Conservation (phyloP, 345 rosid genomes). For the Noccaea caerulescens region DNA sequence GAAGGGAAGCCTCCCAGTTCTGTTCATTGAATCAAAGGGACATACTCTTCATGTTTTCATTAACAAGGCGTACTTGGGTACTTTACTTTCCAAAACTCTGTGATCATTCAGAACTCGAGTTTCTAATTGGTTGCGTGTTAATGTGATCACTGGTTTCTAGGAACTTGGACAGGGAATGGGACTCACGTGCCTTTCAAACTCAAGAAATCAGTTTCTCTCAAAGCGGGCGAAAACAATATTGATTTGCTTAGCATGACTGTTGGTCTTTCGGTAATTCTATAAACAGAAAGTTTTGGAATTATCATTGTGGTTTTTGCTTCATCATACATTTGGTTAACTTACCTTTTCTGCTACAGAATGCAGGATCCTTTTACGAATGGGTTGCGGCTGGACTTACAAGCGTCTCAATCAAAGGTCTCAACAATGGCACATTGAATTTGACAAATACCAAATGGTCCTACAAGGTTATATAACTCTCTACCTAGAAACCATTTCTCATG, state of each 20-base stretch:
- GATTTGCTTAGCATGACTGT: conserved; percentile 85
- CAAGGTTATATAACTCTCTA: conserved; percentile 61
- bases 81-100: conserved; percentile 1
- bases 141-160: conserved; percentile 45
- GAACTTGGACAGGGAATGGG: conserved; percentile 81
- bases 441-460: conserved; percentile 69
- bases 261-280: conserved; percentile 72
- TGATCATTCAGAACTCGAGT: conserved; percentile 14
- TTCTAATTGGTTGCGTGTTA: not conserved
- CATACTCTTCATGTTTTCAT: conserved; percentile 87
- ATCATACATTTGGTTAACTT: conserved; percentile 8
- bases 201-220: conserved; percentile 63
- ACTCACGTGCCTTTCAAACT: conserved; percentile 62
- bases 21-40: conserved; percentile 86
- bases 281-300: conserved; percentile 12
- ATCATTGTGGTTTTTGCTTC: not conserved
- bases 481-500: conserved; percentile 14
- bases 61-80: conserved; percentile 74
- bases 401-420: conserved; percentile 75
- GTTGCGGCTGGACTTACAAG: conserved; percentile 75
- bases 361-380: conserved; percentile 86
- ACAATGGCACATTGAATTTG: conserved; percentile 70
- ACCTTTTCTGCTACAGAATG: conserved; percentile 59
- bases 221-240: conserved; percentile 76
- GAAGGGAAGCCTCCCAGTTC: conserved; percentile 62